Percentiles rank a stretch among this genome's conserved stretches.
These are phyloP conservation scores for Acanthamoeba castellanii DNA, from an alignment of 208 protist species.

Conservation along the genomic window DNA sequence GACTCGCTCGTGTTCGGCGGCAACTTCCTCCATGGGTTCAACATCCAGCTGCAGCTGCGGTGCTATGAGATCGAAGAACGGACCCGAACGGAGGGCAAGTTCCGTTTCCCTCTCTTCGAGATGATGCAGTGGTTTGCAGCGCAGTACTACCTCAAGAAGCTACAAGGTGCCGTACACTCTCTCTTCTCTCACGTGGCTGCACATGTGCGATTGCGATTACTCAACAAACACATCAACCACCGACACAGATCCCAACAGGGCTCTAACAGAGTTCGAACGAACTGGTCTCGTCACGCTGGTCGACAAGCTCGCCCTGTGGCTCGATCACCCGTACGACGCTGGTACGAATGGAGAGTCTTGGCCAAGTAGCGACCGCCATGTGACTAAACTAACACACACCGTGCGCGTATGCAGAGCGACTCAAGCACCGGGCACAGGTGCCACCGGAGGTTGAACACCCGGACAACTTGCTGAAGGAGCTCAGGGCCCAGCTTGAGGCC, in stretches of 20 bases:
- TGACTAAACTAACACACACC: not conserved
- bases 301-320: not conserved
- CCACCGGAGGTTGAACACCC: not conserved
- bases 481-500: not conserved
- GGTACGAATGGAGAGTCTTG: not conserved
- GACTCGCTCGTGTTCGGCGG: constrained; percentile 86
- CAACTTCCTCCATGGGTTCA: constrained; percentile 82
- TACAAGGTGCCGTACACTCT: not conserved
- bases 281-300: not conserved
- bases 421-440: not conserved
- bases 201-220: not conserved
- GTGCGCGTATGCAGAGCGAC: not conserved
- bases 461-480: not conserved
- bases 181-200: not conserved
- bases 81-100: constrained; percentile 67
- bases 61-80: constrained; percentile 69
- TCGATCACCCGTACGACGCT: not conserved
- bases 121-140: constrained; percentile 77
- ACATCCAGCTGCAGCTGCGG: constrained; percentile 75
- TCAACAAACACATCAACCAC: not conserved
- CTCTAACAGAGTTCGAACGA: not conserved
- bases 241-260: not conserved
- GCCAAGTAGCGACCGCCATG: too few species aligned
- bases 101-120: constrained; percentile 79
- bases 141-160: not conserved